Base-by-base conservation (phyloP, 768 basidiomycete species). In the Russula ochroleuca region DNA sequence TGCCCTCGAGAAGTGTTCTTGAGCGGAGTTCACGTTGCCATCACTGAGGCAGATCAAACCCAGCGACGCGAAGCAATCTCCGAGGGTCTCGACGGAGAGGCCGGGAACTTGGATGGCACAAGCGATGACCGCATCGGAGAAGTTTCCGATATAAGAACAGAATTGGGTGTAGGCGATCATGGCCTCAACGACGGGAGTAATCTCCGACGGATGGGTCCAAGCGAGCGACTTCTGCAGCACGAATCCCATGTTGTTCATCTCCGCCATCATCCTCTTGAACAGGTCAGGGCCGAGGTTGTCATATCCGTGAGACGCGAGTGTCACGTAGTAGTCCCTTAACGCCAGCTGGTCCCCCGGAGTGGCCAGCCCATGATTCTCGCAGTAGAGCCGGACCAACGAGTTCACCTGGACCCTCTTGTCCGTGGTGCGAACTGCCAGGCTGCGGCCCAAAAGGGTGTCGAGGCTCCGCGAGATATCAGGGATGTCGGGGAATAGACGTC, bases 381-480 rank as follows among this genome's bases (percentile, higher is more conserved):
- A 64, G 47, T 64, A 64, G 19, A 59, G 38, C 31, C 31, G 28
- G 10, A 64, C 63, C 13, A 64, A 47, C 58, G 63, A 64, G 63
- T 64, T 64, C 47, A 64, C 63, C 38, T 60, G 63, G 31, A 64
- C 59, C 53, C 63, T 48, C 37, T 55, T 59, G 21, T 56, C 58
- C 25, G 63, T 37, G 7, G 41, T 43, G 38, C 38, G 52, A 31
- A 64, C 53, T 1, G 63, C 63, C 8, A 64, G 53, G 40, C 63
- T 64, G 31, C 59, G 59, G 23, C 49, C 59, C 7, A 64, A 31
- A 9, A 64, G 63, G 14, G 63, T 64, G 17, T 64, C 59, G 19
- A 64, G 53, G 47, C 53, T 43, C 13, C 63, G 53, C 3, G 53
- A 37, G n/a, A 60, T 56, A 10, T 60, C 40, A 2, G 53, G 40